Evolutionary conservation across 2,329 filamentous ascomycete genomes (phyloP).

Genomic region (Phaeosphaeriaceae sp.): DNA sequence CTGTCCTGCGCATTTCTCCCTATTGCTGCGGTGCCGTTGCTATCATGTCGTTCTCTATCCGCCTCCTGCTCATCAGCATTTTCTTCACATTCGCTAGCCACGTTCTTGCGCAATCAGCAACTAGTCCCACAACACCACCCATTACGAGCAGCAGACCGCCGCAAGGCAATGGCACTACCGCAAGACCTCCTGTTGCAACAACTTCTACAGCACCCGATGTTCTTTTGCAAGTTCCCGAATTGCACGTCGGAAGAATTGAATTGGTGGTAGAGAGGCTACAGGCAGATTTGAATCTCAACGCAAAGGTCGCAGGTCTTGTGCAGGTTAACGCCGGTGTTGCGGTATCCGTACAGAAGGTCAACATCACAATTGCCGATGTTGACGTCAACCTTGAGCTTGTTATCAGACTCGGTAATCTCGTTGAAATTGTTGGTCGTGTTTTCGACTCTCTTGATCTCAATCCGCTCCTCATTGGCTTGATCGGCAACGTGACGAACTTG

Average conservation of each 20-base stretch:
- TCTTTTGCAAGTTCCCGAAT: constrained; percentile 62
- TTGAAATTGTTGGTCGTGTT: constrained; percentile 67
- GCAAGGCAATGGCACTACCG: constrained; percentile 23
- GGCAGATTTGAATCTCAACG: constrained; percentile 66
- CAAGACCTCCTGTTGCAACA: constrained; percentile 30
- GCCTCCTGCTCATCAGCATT: constrained; percentile 42
- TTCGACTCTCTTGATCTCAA: constrained; percentile 66
- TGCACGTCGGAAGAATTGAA: constrained; percentile 66
- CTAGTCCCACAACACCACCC: constrained; percentile 29
- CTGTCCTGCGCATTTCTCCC: constrained; percentile 15
- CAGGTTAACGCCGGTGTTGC: constrained; percentile 58
- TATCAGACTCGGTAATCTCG: constrained; percentile 65
- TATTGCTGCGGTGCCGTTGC: constrained; percentile 17
- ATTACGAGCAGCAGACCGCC: constrained; percentile 35
- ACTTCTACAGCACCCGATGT: constrained; percentile 60
- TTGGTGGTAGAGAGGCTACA: constrained; percentile 65
- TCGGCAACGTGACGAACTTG: constrained; percentile 61
- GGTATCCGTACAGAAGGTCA: constrained; percentile 58
- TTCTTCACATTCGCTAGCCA: constrained; percentile 32
- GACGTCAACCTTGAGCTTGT: constrained; percentile 65
- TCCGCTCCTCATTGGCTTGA: constrained; percentile 63
- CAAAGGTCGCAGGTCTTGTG: constrained; percentile 65
- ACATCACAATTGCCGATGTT: constrained; percentile 67
- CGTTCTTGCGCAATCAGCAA: constrained; percentile 38
- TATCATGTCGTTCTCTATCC: constrained; percentile 44